Evolutionary conservation across 345 rosid species (phyloP), one percentile per base, ranked within the genome.

Genomic region (Rubroshorea leprosula): DNA sequence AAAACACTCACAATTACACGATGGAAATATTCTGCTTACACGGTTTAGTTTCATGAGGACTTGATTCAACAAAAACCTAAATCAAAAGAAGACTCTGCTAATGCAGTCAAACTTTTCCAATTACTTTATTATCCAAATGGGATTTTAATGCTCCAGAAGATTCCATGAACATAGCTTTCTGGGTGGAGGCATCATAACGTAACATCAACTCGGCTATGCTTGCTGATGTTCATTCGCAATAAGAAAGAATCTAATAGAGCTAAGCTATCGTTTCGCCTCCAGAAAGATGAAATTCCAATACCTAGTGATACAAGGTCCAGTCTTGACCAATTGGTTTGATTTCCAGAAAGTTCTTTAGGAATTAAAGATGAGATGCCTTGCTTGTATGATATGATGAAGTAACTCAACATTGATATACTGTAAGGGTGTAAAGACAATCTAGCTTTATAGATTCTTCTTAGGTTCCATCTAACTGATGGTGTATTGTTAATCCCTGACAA

Each of bases 161-260:
- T n/a, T n/a, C n/a, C n/a, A n/a, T n/a, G n/a, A n/a, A n/a, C n/a
- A n/a, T n/a, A n/a, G n/a, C n/a, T n/a, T n/a, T n/a, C n/a, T n/a
- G n/a, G n/a, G n/a, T n/a, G n/a, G n/a, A n/a, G n/a, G n/a, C n/a
- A n/a, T n/a, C n/a, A n/a, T n/a, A n/a, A n/a, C n/a, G n/a, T n/a
- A n/a, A 38, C 58, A 60, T 61, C 51, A 16, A 51, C 62, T 46
- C 51, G 41, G 19, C 56, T 57, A 54, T 50, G 49, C 23, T 24
- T 35, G 52, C 54, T 69, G 69, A 55, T 27, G 48, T 54, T 64
- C 23, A 49, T 26, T 25, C 27, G 52, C 47, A 51, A 46, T 53
- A 48, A 51, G 79, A 67, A 41, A 51, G 79, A 67, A 75, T 71
- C 71, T 31, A 49, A 47, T n/a, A 29, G 21, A 21, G 61, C 63